Evolutionary conservation across 805 yeast species (phyloP), one percentile per base, ranked within the genome.

Genomic region (Huiozyma sinensis): DNA sequence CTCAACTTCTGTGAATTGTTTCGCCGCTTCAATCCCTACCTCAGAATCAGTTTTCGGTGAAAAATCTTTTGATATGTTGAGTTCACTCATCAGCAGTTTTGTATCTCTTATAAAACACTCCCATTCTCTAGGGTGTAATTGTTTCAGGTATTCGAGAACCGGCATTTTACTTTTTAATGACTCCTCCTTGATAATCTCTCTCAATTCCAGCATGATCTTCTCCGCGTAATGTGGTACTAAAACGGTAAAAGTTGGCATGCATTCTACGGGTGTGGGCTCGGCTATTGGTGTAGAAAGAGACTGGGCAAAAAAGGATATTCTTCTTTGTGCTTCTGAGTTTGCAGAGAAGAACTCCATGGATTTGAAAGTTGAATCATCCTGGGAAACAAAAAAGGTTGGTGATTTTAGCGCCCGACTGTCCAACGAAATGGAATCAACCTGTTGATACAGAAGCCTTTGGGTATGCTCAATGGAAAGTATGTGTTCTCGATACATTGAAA

Each of bases 251-350:
- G 84, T 68, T 0, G 95, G 94, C 86, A 84, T 83, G 38, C 77
- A 69, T 17, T 71, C 73, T 6, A 81, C 72, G 0, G 86, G 74
- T 9, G 72, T 63, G 0, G 87, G 80, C 38, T 80, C 87, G 0
- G 86, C 83, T 68, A 87, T 81, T 1, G 95, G 90, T 0, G 94
- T 84, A 0, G 95, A 80, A 37, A 87, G 66, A 0, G 95, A 85
- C 56, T 87, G 95, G 0, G 96, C 95, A 69, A 87, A 87, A 57
- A 84, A 87, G 0, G 95, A 83, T 1, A 87, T 75, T 50, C 96
- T 71, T 54, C 95, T 68, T 56, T 80, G 81, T 0, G 95, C 95
- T 57, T 84, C 95, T 0, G 87, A 76, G 41, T 77, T 76, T 1
- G 74, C 60, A 27, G 76, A 77, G 52, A 81, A 76, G 12, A 77